Percentiles rank a stretch among this genome's conserved stretches.
phyloP scores from a whole-genome alignment of 202 grass and related monocot genomes.

The Panicum virgatum region DNA sequence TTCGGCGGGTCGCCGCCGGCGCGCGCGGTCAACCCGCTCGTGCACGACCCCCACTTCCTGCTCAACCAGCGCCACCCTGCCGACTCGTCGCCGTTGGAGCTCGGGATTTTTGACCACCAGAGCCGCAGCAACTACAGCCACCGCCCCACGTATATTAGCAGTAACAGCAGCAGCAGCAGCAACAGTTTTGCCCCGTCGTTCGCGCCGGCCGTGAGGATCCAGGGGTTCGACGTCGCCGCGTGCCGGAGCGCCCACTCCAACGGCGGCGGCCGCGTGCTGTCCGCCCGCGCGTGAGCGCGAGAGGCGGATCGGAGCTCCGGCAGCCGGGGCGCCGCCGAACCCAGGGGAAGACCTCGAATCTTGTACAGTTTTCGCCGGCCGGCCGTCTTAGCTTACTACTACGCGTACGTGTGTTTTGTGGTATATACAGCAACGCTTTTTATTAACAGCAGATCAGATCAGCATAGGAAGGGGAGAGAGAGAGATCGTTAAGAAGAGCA shows the following conservation, averaged over 20 bases:
- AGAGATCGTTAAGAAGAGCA: not conserved
- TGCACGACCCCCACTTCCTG: constrained; percentile 69
- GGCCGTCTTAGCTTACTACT: not conserved
- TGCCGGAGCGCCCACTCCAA: constrained; percentile 50
- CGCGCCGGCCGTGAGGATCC: constrained; percentile 65
- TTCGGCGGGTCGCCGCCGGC: constrained; percentile 71
- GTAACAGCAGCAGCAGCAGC: constrained; percentile 15
- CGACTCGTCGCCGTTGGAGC: constrained; percentile 5
- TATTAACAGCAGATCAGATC: constrained; percentile 51
- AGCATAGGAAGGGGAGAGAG: constrained; percentile 18
- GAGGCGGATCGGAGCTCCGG: not conserved
- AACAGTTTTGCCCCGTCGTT: constrained; percentile 52
- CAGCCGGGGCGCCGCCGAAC: not conserved
- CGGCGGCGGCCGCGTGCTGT: constrained; percentile 46
- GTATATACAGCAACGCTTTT: constrained; percentile 39
- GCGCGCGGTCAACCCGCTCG: constrained; percentile 68
- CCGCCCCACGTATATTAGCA: constrained; percentile 11
- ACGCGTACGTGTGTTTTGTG: constrained; percentile 38
- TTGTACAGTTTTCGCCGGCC: constrained; percentile 59
- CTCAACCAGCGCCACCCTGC: constrained; percentile 45
- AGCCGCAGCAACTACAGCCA: constrained; percentile 25
- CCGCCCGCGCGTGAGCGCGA: constrained; percentile 55
- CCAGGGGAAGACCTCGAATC: constrained; percentile 16
- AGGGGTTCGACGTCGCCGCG: constrained; percentile 63
- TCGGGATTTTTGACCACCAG: constrained; percentile 57